phyloP scores from a whole-genome alignment of 1,139 yeast species.

The Blastobotrys serpentis region DNA sequence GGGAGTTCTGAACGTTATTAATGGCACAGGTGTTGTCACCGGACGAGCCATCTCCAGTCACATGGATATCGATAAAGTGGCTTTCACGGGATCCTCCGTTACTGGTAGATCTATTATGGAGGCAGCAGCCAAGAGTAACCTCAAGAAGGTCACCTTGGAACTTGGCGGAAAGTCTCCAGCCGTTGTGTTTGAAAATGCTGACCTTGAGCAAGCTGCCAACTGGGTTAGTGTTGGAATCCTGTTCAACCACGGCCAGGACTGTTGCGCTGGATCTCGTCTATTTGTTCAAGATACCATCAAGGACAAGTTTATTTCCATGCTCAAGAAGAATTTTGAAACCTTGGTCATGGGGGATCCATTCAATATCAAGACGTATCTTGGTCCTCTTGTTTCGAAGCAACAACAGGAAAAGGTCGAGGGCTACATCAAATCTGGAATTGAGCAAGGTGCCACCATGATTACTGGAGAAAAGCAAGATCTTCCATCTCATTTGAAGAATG shows the following conservation, averaged over 20 bases:
- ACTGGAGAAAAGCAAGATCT: constrained; percentile 45
- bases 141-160: constrained; percentile 68
- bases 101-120: constrained; percentile 71
- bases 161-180: constrained; percentile 87
- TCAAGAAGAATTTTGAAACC: constrained; percentile 41
- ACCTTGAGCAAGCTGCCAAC: constrained; percentile 60
- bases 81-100: constrained; percentile 80
- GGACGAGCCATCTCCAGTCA: constrained; percentile 74
- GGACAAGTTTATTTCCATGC: constrained; percentile 56
- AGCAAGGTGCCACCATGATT: constrained; percentile 64
- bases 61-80: constrained; percentile 67
- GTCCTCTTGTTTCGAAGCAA: constrained; percentile 19
- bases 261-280: constrained; percentile 84
- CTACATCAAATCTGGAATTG: constrained; percentile 62
- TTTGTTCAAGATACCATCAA: constrained; percentile 74
- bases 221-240: constrained; percentile 62
- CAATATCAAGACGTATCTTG: constrained; percentile 8
- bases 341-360: constrained; percentile 9
- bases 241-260: constrained; percentile 86
- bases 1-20: constrained; percentile 72
- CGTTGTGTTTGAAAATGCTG: constrained; percentile 72
- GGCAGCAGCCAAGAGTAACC: constrained; percentile 55
- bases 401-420: constrained; percentile 65
- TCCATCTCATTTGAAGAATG: constrained; percentile 35
- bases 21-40: constrained; percentile 70